Evolutionary conservation across 2,329 filamentous ascomycete species (phyloP).

Genomic region (Plectosphaerella plurivora): DNA sequence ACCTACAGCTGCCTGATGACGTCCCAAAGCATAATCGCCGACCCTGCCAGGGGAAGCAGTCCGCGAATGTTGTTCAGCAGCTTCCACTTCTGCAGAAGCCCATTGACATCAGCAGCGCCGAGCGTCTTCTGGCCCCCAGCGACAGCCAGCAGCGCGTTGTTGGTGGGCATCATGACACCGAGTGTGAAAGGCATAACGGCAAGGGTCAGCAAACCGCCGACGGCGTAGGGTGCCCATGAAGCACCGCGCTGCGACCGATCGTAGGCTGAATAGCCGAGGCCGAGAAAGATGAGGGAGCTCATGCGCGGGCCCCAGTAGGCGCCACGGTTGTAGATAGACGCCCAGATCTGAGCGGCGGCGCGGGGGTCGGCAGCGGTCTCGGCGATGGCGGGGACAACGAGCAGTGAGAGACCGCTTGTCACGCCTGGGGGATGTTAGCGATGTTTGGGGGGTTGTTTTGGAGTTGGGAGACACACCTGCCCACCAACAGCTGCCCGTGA

Average conservation of each 20-base stretch:
- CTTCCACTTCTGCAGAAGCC: conserved; percentile 10
- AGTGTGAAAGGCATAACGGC: conserved; percentile 35
- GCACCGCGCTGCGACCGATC: conserved; percentile 17
- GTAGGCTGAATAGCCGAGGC: conserved; percentile 32
- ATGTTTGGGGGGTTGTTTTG: not conserved
- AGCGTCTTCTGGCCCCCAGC: conserved; percentile 9
- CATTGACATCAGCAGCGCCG: conserved; percentile 4
- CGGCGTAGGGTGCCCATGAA: conserved; percentile 27
- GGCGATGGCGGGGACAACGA: conserved; percentile 24
- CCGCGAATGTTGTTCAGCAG: conserved; percentile 9
- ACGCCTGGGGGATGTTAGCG: conserved; percentile 21
- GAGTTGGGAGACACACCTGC: conserved; percentile 5
- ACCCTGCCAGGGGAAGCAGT: conserved; percentile 6
- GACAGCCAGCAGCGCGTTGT: conserved; percentile 20
- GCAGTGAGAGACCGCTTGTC: conserved; percentile 29
- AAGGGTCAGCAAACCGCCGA: conserved; percentile 25
- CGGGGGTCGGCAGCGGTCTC: conserved; percentile 19
- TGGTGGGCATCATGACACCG: conserved; percentile 30
- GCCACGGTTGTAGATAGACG: conserved; percentile 30
- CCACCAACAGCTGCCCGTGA: conserved; percentile 8
- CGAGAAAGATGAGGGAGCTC: conserved; percentile 22
- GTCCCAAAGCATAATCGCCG: conserved; percentile 8
- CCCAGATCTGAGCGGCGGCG: conserved; percentile 29
- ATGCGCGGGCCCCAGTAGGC: conserved; percentile 30
- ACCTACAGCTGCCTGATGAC: not conserved